A percentile compares a stretch with the other conserved stretches of the same genome.
These are phyloP conservation scores for Medicago ruthenica DNA, from an alignment of 306 rosid genomes.

Conservation along the genomic window DNA sequence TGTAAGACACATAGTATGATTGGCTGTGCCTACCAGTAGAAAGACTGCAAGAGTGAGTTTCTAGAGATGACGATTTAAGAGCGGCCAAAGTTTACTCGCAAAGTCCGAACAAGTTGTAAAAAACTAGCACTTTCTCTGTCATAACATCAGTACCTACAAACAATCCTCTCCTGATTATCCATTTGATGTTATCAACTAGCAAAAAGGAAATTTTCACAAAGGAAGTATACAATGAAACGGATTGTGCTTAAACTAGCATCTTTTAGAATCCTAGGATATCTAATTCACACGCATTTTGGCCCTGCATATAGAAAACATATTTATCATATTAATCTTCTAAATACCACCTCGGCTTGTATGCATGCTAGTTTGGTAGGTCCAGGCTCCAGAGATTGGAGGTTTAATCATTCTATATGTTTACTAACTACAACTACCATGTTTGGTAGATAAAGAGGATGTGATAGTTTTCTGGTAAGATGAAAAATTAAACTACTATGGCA, in stretches of 20 bases:
- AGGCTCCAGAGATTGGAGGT: too few species aligned
- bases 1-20: background rate
- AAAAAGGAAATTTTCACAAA: background rate
- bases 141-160: conserved; percentile 5
- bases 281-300: background rate
- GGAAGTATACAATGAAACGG: background rate
- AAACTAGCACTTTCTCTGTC: background rate
- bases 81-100: background rate
- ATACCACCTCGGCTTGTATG: too few species aligned
- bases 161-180: background rate
- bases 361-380: too few species aligned
- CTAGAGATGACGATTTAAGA: background rate
- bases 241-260: background rate
- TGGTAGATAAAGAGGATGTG: too few species aligned
- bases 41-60: background rate
- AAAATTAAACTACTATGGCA: too few species aligned
- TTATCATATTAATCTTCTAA: too few species aligned
- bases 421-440: too few species aligned
- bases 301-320: background rate
- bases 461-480: too few species aligned
- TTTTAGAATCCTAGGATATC: background rate
- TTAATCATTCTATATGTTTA: too few species aligned
- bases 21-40: background rate
- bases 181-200: background rate
- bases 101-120: background rate